These are phyloP conservation scores for Aspergillus sp. DNA, from an alignment of 2,329 filamentous ascomycete species.

Conservation along the genomic window DNA sequence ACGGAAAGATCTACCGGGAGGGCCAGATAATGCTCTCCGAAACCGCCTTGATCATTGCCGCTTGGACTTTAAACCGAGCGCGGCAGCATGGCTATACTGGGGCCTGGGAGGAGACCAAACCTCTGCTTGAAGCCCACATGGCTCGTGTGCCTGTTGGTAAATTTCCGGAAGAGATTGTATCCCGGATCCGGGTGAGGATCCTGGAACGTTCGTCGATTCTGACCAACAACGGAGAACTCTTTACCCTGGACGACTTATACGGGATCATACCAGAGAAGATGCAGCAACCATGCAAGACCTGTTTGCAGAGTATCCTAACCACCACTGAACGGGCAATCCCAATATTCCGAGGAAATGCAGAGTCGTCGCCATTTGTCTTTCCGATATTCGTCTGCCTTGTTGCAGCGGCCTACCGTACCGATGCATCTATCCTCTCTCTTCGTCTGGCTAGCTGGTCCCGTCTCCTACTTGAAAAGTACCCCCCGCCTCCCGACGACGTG, in stretches of 20 bases:
- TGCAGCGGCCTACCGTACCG: slow-evolving; percentile 16
- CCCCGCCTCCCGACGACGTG: slow-evolving; percentile 22
- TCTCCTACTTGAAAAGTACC: slow-evolving; percentile 29
- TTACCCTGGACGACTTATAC: slow-evolving; percentile 24
- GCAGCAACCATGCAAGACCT: slow-evolving; percentile 15
- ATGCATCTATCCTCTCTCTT: slow-evolving; percentile 17
- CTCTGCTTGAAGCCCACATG: slow-evolving; percentile 23
- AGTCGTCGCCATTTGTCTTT: slow-evolving; percentile 20
- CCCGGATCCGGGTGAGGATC: slow-evolving; percentile 24
- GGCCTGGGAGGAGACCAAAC: slow-evolving; percentile 20
- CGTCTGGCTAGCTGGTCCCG: slow-evolving; percentile 30
- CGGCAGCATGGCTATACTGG: slow-evolving; percentile 18
- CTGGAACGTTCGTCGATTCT: slow-evolving; percentile 27
- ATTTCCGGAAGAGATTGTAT: slow-evolving; percentile 21
- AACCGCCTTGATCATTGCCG: slow-evolving; percentile 32
- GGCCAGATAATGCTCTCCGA: slow-evolving; percentile 33
- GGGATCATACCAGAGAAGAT: slow-evolving; percentile 21
- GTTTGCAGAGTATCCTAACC: slow-evolving; percentile 16
- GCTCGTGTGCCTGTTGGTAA: slow-evolving; percentile 21
- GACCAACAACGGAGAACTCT: slow-evolving; percentile 29
- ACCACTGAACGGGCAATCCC: slow-evolving; percentile 13
- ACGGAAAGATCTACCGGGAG: slow-evolving; percentile 36
- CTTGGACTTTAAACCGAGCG: slow-evolving; percentile 32
- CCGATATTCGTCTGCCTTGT: slow-evolving; percentile 29
- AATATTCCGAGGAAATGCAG: slow-evolving; percentile 11